These are phyloP conservation scores for Ambrosia artemisiifolia DNA, from an alignment of 129 eudicot species.

Conservation along the genomic window DNA sequence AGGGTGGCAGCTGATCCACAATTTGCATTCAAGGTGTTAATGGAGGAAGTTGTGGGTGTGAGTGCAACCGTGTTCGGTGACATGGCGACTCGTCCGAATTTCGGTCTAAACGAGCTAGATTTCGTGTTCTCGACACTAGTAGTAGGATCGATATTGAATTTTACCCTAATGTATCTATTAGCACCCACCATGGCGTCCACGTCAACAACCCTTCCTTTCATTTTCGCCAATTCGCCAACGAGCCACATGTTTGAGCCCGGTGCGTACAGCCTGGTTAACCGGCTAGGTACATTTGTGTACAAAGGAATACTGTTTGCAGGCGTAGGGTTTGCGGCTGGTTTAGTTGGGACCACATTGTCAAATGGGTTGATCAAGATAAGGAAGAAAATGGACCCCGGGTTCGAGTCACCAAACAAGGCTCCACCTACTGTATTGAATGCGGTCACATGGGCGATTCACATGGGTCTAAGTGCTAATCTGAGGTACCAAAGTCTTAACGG, in stretches of 20 bases:
- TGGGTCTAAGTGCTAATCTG: slow-evolving; percentile 74
- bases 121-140: slow-evolving; percentile 88
- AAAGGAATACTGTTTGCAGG: slow-evolving; percentile 75
- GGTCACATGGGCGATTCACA: slow-evolving; percentile 75
- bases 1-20: slow-evolving; percentile 43
- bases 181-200: slow-evolving; percentile 61
- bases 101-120: slow-evolving; percentile 87
- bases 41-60: slow-evolving; percentile 41
- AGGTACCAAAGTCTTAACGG: slow-evolving; percentile 90
- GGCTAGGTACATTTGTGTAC: slow-evolving; percentile 72
- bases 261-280: slow-evolving; percentile 40
- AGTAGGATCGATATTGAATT: slow-evolving; percentile 75
- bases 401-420: slow-evolving; percentile 85
- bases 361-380: slow-evolving; percentile 68
- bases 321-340: slow-evolving; percentile 83
- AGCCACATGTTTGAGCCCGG: slow-evolving; percentile 97
- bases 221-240: slow-evolving; percentile 62
- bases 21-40: slow-evolving; percentile 33
- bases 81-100: slow-evolving; percentile 92
- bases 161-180: slow-evolving; percentile 74
- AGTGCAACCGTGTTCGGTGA: slow-evolving; percentile 67
- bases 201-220: slow-evolving; percentile 42
- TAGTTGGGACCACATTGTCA: slow-evolving; percentile 74
- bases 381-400: slow-evolving; percentile 79
- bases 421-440: slow-evolving; percentile 80